These are phyloP conservation scores for Aspergillus persii DNA, from an alignment of 2,329 filamentous ascomycete genomes.

Conservation along the genomic window DNA sequence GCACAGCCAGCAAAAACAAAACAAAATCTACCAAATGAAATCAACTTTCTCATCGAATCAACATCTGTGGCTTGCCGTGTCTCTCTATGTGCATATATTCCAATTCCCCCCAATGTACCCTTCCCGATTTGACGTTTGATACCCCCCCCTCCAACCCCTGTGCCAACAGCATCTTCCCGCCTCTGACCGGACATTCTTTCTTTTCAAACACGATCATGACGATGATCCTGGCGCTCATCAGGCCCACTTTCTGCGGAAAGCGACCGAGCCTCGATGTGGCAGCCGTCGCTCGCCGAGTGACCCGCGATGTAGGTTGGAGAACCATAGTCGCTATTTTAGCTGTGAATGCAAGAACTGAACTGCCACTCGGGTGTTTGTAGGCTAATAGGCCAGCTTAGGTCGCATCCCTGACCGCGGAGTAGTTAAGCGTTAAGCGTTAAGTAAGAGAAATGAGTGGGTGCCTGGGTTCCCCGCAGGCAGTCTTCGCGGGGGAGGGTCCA, in stretches of 20 bases:
- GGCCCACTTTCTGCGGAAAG: slow-evolving; percentile 4
- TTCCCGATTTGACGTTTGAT: slow-evolving; percentile 10
- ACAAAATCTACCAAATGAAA: slow-evolving; percentile 15
- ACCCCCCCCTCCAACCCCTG: slow-evolving; percentile 9
- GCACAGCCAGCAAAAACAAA: not conserved
- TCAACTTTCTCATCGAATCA: not conserved
- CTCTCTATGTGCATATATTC: not conserved
- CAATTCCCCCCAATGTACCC: slow-evolving; percentile 4
- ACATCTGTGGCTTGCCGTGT: not conserved
- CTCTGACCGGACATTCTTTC: slow-evolving; percentile 15
- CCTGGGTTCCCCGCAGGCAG: not conserved
- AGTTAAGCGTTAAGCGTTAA: not conserved
- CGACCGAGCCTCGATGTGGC: slow-evolving; percentile 27
- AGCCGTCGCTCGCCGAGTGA: slow-evolving; percentile 34
- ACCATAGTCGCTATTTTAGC: slow-evolving; percentile 8
- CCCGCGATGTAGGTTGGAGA: slow-evolving; percentile 20
- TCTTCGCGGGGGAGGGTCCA: too few species aligned
- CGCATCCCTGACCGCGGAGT: too few species aligned
- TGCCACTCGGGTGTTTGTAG: not conserved
- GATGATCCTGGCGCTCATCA: slow-evolving; percentile 32
- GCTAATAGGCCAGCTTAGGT: too few species aligned
- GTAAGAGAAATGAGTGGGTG: not conserved
- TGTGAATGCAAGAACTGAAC: slow-evolving; percentile 7
- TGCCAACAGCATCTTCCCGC: not conserved
- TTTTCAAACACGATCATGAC: not conserved